Evolutionary conservation across 2,329 filamentous ascomycete species (phyloP), one percentile per base, ranked within the genome.

Genomic region (Ascochyta fabae): DNA sequence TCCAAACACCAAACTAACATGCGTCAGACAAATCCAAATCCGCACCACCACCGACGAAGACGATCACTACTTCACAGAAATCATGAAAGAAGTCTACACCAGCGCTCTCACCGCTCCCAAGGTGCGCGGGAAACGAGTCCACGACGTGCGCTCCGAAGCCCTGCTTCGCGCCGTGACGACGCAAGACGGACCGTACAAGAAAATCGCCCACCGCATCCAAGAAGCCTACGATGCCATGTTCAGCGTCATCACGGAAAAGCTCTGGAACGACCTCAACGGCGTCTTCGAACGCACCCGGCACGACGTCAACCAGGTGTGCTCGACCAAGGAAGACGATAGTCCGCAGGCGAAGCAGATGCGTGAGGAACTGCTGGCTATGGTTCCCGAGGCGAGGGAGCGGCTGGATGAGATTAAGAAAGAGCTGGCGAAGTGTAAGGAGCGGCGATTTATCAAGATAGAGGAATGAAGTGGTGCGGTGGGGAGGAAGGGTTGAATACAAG

Each of bases 1-100:
- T 19, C 24, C 9, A 12, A n/a, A 26, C 1, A 36, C 16, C 6
- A 22, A 5, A 46, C 24, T 46, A 5, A 46, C n/a, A 45, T 9
- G 7, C 22, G 2, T 4, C 9, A 59, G 56, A 3, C 22, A 10
- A 5, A 41, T 51, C 16, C 54, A 49, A 6, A 19, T 42, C 31
- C 38, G 38, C 23, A 29, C 47, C 13, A 49, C 47, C 4, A 49
- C 47, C 1, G 29, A 49, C 4, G 38, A 49, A 6, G 15, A 52
- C 0, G 44, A 44, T 3, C 34, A 55, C 33, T 66, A 66, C 39
- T 55, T 68, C 16, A 34, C 45, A 3, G 40, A 53, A 13, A 56
- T 55, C 2, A 62, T 70, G 53, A 4, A 27, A 3, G 6, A 42
- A 1, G 42, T 63, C 22, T 68, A 70, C 40, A 15, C 31, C 8